A percentile compares a stretch with the other conserved stretches of the same genome.
Evolutionary conservation across 805 yeast genomes (phyloP).

Genomic region (Candida xiaguanensis): DNA sequence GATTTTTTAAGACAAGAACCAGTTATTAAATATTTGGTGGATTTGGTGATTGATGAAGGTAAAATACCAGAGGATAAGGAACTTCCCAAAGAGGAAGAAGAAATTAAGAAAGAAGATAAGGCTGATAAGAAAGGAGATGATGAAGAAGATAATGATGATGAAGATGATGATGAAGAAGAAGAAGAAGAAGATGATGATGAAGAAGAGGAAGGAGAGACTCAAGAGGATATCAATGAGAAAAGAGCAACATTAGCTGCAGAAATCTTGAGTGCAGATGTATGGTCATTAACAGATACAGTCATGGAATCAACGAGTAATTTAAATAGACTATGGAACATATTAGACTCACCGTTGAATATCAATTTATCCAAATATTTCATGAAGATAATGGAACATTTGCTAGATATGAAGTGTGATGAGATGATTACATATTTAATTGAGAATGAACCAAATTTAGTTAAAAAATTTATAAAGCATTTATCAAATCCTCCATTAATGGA

Average conservation of each 20-base stretch:
- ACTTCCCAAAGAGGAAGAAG: constrained; percentile 4
- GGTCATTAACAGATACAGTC: constrained; percentile 89
- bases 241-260: constrained; percentile 67
- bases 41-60: constrained; percentile 35
- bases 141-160: constrained; percentile 1
- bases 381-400: constrained; percentile 73
- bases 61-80: constrained; percentile 47
- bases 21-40: constrained; percentile 34
- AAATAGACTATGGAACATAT: constrained; percentile 71
- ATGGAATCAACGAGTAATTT: constrained; percentile 69
- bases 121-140: constrained; percentile 4
- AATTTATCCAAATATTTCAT: constrained; percentile 83
- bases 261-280: constrained; percentile 83
- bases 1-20: constrained; percentile 39
- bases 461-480: constrained; percentile 40
- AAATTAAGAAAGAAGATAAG: constrained; percentile 5
- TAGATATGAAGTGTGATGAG: constrained; percentile 48
- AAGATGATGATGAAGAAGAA: constrained; percentile 6
- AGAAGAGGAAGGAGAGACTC: constrained; percentile 29
- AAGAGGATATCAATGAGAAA: constrained; percentile 33
- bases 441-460: constrained; percentile 38
- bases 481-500: constrained; percentile 47
- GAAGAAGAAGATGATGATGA: constrained; percentile 14
- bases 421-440: constrained; percentile 43
- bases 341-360: constrained; percentile 72